Evolutionary conservation across 2,329 filamentous ascomycete genomes (phyloP), one percentile per base, ranked within the genome.

Genomic region (Hypoxylon sp.): DNA sequence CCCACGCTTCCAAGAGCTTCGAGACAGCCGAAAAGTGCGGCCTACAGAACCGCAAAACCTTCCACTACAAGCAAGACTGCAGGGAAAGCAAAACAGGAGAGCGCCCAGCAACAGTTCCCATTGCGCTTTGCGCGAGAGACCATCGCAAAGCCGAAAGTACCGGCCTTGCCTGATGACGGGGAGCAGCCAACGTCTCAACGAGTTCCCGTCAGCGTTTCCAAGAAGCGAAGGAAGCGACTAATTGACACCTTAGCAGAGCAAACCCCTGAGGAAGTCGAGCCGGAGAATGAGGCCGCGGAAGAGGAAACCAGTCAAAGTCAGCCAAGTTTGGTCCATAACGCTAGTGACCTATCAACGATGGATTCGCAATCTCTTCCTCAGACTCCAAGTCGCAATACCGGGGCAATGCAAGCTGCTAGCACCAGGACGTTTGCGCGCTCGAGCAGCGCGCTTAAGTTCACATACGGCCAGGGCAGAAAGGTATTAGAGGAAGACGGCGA

Each of bases 401-500:
- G 57, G 21, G 46, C 62, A 20, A 58, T 62, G 11, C 64, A 60
- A 35, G 37, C 52, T 15, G 55, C 63, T 29, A 64, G 61, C 31
- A 55, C 55, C 10, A 66, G 68, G 43, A 71, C 68, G 10, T 72
- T 72, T 41, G 53, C 62, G 4, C 67, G 72, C 11, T 69, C 71
- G 11, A 69, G 59, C 7, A 72, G 71, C 48, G 65, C 67, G 10
- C 62, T 72, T 13, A 73, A 73, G 53, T 70, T 68, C 21, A 72
- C 70, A 4, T 73, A 73, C 45, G 72, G 71, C 9, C 66, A 73
- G 54, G 64, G 66, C 10, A 70, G 65, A 27, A 72, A 66, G 31
- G 63, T 72, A 2, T 56, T 70, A 17, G 68, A 72, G 29, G 70
- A 73, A 48, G 70, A 73, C 56, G 72, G 70, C 31, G 66, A 68